These are phyloP conservation scores for Nigrograna mackinnonii DNA, from an alignment of 2,329 filamentous ascomycete species.

Conservation along the genomic window DNA sequence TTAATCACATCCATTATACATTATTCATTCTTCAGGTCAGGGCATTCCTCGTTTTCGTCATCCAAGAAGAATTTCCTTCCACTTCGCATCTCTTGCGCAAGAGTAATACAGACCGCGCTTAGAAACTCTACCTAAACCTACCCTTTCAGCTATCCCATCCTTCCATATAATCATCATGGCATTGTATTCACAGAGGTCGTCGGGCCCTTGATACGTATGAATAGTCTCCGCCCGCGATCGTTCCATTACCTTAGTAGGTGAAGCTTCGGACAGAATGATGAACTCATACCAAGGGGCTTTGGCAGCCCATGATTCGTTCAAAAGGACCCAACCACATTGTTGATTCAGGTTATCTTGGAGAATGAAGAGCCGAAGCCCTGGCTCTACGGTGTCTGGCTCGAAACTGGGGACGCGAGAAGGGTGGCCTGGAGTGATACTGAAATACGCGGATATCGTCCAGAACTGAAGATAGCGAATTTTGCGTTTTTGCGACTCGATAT, in stretches of 20 bases:
- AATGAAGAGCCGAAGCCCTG: slow-evolving; percentile 1
- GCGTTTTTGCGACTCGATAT: not conserved
- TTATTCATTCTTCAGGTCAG: no score
- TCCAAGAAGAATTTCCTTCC: slow-evolving; percentile 7
- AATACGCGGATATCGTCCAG: slow-evolving; percentile 8
- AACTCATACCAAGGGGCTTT: slow-evolving; percentile 1
- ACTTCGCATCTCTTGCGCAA: slow-evolving; percentile 1
- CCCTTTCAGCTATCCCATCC: slow-evolving; percentile 1
- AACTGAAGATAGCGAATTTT: slow-evolving; percentile 6
- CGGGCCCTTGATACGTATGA: no score
- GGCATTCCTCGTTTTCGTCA: no score
- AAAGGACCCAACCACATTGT: slow-evolving; percentile 7
- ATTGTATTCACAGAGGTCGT: slow-evolving; percentile 3
- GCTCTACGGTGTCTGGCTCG: slow-evolving; percentile 3
- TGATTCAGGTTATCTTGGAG: not conserved
- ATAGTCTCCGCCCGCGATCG: no score
- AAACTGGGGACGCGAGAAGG: not conserved
- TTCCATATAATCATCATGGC: slow-evolving; percentile 5
- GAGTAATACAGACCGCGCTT: not conserved
- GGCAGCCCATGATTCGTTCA: slow-evolving; percentile 4
- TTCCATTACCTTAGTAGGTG: not conserved
- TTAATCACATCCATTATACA: no score
- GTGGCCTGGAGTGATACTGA: slow-evolving; percentile 1
- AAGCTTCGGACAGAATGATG: slow-evolving; percentile 5
- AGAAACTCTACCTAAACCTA: slow-evolving; percentile 4